Percentiles rank a stretch among this genome's conserved stretches.
phyloP scores from a whole-genome alignment of 805 yeast species.

The Candida corydali region DNA sequence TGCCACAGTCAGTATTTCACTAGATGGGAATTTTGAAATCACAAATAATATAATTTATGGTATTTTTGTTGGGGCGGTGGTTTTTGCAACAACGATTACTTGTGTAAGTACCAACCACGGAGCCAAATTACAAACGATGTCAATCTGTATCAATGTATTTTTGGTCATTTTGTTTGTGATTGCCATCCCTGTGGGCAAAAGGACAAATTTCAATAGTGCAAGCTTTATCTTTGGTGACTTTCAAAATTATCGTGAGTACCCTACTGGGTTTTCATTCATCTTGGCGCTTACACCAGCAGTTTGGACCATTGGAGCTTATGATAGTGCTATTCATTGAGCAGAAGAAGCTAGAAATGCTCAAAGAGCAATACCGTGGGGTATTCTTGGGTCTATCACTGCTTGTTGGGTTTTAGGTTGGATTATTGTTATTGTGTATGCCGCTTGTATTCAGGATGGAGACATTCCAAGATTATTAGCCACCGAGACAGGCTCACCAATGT shows the following conservation, averaged over 20 bases:
- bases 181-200: conserved; percentile 58
- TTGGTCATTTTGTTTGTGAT: conserved; percentile 51
- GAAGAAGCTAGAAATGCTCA: conserved; percentile 67
- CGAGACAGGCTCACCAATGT: conserved; percentile 57
- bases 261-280: conserved; percentile 38
- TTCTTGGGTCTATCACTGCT: conserved; percentile 50
- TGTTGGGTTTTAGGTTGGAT: conserved; percentile 60
- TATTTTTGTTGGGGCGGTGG: conserved; percentile 55
- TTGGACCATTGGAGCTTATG: conserved; percentile 76
- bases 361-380: conserved; percentile 62
- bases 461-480: conserved; percentile 37
- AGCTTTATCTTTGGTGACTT: conserved; percentile 51
- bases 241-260: conserved; percentile 44
- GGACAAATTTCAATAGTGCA: conserved; percentile 17
- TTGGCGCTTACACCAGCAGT: conserved; percentile 62
- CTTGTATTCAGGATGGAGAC: conserved; percentile 49
- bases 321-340: conserved; percentile 67
- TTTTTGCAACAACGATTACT: conserved; percentile 47
- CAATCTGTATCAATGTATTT: conserved; percentile 49
- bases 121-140: conserved; percentile 54
- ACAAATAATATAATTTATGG: conserved; percentile 56
- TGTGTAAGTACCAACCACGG: conserved; percentile 51
- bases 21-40: conserved; percentile 51
- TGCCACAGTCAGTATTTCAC: conserved; percentile 50
- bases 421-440: conserved; percentile 49